These are phyloP conservation scores for Arabidopsis thaliana DNA, from an alignment of 345 rosid species.

Conservation along the genomic window DNA sequence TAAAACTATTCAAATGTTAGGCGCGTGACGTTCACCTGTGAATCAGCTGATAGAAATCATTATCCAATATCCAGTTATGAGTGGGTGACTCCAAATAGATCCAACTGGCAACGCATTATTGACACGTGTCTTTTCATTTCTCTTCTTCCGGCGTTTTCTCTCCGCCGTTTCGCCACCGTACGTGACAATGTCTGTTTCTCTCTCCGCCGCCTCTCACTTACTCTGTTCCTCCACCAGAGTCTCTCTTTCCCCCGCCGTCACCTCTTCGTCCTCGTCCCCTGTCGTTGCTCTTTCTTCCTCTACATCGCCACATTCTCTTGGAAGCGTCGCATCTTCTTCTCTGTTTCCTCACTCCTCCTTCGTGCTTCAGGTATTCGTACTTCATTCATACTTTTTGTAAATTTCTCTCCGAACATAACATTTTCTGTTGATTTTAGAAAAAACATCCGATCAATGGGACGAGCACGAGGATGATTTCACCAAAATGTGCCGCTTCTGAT, in stretches of 20 bases:
- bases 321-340: slow-evolving; percentile 59
- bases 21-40: slow-evolving; percentile 26
- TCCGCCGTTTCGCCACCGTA: not conserved
- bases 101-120: slow-evolving; percentile 28
- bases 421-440: slow-evolving; percentile 45
- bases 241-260: slow-evolving; percentile 42
- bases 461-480: slow-evolving; percentile 42
- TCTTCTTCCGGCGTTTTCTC: slow-evolving; percentile 17
- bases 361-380: slow-evolving; percentile 53
- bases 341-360: slow-evolving; percentile 50
- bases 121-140: slow-evolving; percentile 25
- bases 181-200: slow-evolving; percentile 61
- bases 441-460: slow-evolving; percentile 43
- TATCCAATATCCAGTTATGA: slow-evolving; percentile 36
- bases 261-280: slow-evolving; percentile 36
- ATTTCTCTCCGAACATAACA: not conserved
- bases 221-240: slow-evolving; percentile 54
- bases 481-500: slow-evolving; percentile 72
- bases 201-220: slow-evolving; percentile 64
- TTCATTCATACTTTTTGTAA: not conserved
- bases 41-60: slow-evolving; percentile 4
- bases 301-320: slow-evolving; percentile 46
- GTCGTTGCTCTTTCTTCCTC: slow-evolving; percentile 39
- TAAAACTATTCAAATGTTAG: too few species aligned
- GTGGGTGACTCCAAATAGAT: slow-evolving; percentile 30